A percentile compares a stretch with the other conserved stretches of the same genome.
phyloP scores from a whole-genome alignment of 1,284 basidiomycete species.

The Ustilago shanxiensis region DNA sequence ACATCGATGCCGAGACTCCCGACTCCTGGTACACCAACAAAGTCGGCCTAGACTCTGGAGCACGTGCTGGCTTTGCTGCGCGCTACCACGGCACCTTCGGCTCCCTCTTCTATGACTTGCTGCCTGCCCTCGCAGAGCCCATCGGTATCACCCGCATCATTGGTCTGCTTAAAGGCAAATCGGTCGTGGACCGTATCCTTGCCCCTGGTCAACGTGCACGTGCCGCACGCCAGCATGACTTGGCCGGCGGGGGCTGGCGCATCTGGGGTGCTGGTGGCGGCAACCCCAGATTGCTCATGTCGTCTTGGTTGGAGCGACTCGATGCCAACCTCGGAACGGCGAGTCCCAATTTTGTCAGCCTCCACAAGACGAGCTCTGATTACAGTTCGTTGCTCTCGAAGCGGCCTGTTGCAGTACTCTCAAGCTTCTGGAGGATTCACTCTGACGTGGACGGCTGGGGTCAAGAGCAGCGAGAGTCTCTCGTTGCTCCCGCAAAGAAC shows the following conservation, averaged over 20 bases:
- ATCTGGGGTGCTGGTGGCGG: slow-evolving; percentile 44
- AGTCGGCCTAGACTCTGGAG: slow-evolving; percentile 34
- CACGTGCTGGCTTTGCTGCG: slow-evolving; percentile 51
- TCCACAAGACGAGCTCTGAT: slow-evolving; percentile 16
- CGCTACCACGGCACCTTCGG: slow-evolving; percentile 39
- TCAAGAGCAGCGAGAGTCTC: slow-evolving; percentile 37
- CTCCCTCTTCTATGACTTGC: slow-evolving; percentile 47
- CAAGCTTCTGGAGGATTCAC: slow-evolving; percentile 59
- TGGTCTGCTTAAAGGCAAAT: slow-evolving; percentile 45
- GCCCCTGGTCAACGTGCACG: slow-evolving; percentile 47
- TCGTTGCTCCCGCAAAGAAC: slow-evolving; percentile 40
- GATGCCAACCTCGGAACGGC: slow-evolving; percentile 52
- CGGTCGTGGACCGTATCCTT: slow-evolving; percentile 50
- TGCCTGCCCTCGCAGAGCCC: slow-evolving; percentile 52
- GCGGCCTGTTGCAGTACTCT: slow-evolving; percentile 54
- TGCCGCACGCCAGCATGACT: slow-evolving; percentile 31
- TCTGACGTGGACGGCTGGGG: slow-evolving; percentile 55
- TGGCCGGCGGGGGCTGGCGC: slow-evolving; percentile 53
- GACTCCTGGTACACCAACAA: slow-evolving; percentile 50
- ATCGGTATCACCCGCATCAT: slow-evolving; percentile 46
- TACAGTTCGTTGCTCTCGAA: slow-evolving; percentile 30
- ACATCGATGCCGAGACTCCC: slow-evolving; percentile 58
- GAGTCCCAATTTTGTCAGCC: slow-evolving; percentile 39
- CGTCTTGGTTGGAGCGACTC: slow-evolving; percentile 49
- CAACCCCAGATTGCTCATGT: slow-evolving; percentile 44